These are phyloP conservation scores for Hyphodiscus hymeniophilus DNA, from an alignment of 495 filamentous ascomycete species.

Conservation along the genomic window DNA sequence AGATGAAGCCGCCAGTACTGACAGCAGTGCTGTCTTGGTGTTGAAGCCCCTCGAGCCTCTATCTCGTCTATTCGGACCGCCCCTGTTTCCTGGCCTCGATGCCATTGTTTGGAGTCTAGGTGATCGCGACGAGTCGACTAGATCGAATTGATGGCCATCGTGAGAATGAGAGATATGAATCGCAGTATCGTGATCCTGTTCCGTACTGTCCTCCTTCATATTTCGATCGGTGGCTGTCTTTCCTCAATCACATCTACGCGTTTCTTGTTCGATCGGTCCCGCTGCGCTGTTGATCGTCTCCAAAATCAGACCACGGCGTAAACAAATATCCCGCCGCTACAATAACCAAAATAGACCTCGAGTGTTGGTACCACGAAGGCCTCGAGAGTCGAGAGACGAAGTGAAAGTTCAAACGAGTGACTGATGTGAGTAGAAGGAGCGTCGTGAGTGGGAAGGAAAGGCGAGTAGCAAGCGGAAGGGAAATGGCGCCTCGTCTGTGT, in stretches of 20 bases:
- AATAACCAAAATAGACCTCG: constrained; percentile 12
- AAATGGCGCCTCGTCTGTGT: background rate
- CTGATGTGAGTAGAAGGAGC: constrained; percentile 10
- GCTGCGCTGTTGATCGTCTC: constrained; percentile 8
- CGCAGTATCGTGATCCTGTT: constrained; percentile 8
- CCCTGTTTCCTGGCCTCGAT: background rate
- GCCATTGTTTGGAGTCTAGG: constrained; percentile 6
- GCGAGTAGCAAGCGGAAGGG: background rate
- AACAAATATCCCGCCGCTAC: constrained; percentile 7
- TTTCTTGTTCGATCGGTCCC: background rate
- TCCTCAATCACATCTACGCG: constrained; percentile 15
- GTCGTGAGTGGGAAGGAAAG: constrained; percentile 4
- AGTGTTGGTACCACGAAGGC: constrained; percentile 3
- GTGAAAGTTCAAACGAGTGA: constrained; percentile 19
- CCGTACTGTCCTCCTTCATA: constrained; percentile 17
- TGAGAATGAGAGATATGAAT: constrained; percentile 5
- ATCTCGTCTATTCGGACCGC: constrained; percentile 5
- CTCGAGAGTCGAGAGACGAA: constrained; percentile 5
- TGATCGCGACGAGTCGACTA: background rate
- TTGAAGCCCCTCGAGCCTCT: constrained; percentile 7
- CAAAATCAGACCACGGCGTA: background rate
- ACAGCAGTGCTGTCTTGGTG: constrained; percentile 20
- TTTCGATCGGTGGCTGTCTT: constrained; percentile 9
- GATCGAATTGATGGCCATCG: constrained; percentile 9
- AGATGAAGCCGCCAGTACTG: constrained; percentile 26